These are phyloP conservation scores for Tulasnella sp. DNA, from an alignment of 768 basidiomycete genomes.

Conservation along the genomic window DNA sequence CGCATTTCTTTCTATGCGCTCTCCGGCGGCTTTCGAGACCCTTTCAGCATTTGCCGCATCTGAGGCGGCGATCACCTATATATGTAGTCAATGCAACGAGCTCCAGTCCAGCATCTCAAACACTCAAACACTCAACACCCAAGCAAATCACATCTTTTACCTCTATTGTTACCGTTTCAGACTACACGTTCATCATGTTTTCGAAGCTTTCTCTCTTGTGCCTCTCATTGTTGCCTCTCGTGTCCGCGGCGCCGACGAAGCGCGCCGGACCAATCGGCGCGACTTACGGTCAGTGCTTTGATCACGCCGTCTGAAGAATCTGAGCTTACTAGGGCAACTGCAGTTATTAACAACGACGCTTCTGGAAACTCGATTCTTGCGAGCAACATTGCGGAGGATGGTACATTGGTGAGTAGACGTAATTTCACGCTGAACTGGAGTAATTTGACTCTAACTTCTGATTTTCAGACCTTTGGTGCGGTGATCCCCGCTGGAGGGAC, in stretches of 20 bases:
- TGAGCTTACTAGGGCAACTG: neutral
- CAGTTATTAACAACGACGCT: slow-evolving; percentile 7
- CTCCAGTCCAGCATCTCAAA: neutral
- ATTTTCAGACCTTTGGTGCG: neutral
- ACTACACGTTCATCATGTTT: neutral
- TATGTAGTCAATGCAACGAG: neutral
- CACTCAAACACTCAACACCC: neutral
- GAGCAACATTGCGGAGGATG: neutral
- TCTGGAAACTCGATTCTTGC: neutral
- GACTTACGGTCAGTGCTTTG: neutral
- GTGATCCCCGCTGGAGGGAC: neutral
- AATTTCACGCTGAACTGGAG: neutral
- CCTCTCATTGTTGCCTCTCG: neutral
- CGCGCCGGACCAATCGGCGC: neutral
- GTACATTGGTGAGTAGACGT: neutral
- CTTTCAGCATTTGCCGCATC: neutral
- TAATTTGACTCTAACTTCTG: neutral
- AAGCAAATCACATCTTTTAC: too few relatives aligned
- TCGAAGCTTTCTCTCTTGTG: neutral
- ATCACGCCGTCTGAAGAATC: neutral
- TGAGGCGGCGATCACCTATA: neutral
- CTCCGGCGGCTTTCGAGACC: neutral
- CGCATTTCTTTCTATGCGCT: neutral
- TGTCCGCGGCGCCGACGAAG: neutral
- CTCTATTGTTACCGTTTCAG: neutral